phyloP scores from a whole-genome alignment of 2,329 filamentous ascomycete species.

The Curvularia sp. region DNA sequence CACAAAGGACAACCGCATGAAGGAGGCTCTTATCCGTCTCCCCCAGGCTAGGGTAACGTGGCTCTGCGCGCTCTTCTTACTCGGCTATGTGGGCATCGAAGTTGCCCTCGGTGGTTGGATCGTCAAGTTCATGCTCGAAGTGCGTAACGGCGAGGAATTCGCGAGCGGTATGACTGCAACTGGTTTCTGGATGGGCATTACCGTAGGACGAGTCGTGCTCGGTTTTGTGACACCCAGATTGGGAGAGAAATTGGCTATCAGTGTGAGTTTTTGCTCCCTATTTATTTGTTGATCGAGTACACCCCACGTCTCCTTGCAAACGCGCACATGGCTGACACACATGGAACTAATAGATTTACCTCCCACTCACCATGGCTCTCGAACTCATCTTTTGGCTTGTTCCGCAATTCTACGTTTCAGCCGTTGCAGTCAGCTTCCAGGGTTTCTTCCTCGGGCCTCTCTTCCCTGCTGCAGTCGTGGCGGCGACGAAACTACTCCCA shows the following conservation, averaged over 20 bases:
- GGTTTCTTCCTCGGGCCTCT: conserved; percentile 83
- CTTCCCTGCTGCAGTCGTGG: conserved; percentile 77
- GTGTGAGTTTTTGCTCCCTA: conserved; percentile 39
- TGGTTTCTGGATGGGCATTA: conserved; percentile 85
- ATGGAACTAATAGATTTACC: conserved; percentile 60
- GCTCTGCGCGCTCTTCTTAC: conserved; percentile 75
- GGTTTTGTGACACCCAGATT: conserved; percentile 78
- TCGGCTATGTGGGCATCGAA: conserved; percentile 81
- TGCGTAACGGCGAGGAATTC: conserved; percentile 73
- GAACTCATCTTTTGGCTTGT: conserved; percentile 83
- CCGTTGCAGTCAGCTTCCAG: conserved; percentile 73
- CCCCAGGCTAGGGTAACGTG: conserved; percentile 68
- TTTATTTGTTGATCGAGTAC: neutral
- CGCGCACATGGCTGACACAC: neutral
- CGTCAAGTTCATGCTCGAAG: conserved; percentile 80
- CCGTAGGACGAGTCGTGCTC: conserved; percentile 73
- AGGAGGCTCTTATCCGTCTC: conserved; percentile 57
- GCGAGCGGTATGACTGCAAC: conserved; percentile 77
- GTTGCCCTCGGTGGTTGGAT: conserved; percentile 82
- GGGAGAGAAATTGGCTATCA: conserved; percentile 70
- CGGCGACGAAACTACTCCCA: conserved; percentile 76
- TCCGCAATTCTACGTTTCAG: conserved; percentile 75
- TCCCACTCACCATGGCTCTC: conserved; percentile 67
- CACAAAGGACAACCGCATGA: conserved; percentile 58
- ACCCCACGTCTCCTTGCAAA: too few species aligned